Evolutionary conservation across 352 stramenopile species (phyloP).

Genomic region (Phytopythium sindhum): DNA sequence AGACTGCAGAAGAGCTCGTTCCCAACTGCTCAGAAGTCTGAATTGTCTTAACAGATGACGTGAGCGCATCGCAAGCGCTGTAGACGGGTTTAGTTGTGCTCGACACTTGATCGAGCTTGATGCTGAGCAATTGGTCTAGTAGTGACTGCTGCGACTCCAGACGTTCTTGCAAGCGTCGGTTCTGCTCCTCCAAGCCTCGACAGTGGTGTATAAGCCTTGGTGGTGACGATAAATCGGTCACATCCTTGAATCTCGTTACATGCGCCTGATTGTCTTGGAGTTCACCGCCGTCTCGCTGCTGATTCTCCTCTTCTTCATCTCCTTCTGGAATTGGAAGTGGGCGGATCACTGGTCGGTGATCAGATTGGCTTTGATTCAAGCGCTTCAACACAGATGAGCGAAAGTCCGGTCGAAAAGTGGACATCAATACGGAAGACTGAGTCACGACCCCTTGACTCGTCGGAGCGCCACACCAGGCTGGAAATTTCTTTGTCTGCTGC

Average conservation of each 20-base stretch:
- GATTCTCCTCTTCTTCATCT: slow-evolving; percentile 9
- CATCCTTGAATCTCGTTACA: not conserved
- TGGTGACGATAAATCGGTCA: not conserved
- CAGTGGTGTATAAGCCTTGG: not conserved
- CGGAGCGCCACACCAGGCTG: too few species aligned
- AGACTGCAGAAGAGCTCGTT: not conserved
- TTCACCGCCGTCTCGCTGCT: not conserved
- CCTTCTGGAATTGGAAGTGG: slow-evolving; percentile 11
- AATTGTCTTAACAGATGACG: not conserved
- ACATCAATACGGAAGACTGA: not conserved
- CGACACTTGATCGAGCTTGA: slow-evolving; percentile 19
- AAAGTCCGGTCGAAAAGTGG: slow-evolving; percentile 6
- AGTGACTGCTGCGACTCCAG: slow-evolving; percentile 31
- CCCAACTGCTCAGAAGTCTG: not conserved
- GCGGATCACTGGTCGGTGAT: not conserved
- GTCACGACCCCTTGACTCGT: not conserved
- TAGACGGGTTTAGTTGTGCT: not conserved
- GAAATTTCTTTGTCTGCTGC: slow-evolving; percentile 2
- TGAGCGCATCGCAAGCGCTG: not conserved
- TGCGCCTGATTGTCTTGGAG: not conserved
- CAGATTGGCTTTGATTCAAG: slow-evolving; percentile 1
- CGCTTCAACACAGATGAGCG: slow-evolving; percentile 19
- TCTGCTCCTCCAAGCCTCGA: slow-evolving; percentile 25
- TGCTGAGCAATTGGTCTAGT: slow-evolving; percentile 24
- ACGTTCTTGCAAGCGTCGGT: slow-evolving; percentile 27